Evolutionary conservation across 2,329 filamentous ascomycete genomes (phyloP).

Genomic region (Talaromyces sp.): DNA sequence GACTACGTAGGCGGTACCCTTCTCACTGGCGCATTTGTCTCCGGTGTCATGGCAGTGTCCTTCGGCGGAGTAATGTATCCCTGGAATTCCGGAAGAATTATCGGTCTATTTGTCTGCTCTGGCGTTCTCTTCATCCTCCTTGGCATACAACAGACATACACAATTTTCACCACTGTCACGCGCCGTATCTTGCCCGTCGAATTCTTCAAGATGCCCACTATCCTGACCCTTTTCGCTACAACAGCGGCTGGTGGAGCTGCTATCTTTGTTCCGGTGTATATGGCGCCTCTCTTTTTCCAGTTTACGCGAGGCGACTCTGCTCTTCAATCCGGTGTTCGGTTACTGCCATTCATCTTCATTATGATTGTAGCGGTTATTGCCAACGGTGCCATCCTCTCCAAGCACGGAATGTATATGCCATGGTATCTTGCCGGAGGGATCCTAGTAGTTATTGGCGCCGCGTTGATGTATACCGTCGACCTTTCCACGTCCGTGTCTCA

Average conservation of each 20-base stretch:
- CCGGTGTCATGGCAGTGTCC: conserved; percentile 49
- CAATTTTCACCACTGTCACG: conserved; percentile 44
- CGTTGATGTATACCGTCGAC: conserved; percentile 25
- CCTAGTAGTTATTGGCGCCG: conserved; percentile 26
- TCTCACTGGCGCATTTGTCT: conserved; percentile 40
- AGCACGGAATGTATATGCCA: conserved; percentile 25
- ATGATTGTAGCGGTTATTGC: conserved; percentile 23
- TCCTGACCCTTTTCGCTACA: conserved; percentile 42
- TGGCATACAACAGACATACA: conserved; percentile 44
- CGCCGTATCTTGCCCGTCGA: conserved; percentile 52
- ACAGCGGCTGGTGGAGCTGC: conserved; percentile 33
- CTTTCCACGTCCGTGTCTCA: conserved; percentile 21
- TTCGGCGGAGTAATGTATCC: conserved; percentile 51
- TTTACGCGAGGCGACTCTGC: conserved; percentile 47
- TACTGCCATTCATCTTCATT: conserved; percentile 30
- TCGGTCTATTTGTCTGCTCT: conserved; percentile 50
- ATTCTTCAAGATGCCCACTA: conserved; percentile 41
- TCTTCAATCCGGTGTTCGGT: conserved; percentile 29
- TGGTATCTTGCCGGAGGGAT: conserved; percentile 30
- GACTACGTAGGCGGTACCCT: conserved; percentile 49
- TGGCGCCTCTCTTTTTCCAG: conserved; percentile 55
- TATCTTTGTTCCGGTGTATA: conserved; percentile 44
- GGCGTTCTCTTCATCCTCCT: conserved; percentile 48
- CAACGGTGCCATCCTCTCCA: conserved; percentile 26
- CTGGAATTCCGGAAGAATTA: conserved; percentile 48